Percentiles rank a stretch among this genome's conserved stretches.
These are phyloP conservation scores for Porcisia deanei DNA, from an alignment of 208 protist species.

Conservation along the genomic window DNA sequence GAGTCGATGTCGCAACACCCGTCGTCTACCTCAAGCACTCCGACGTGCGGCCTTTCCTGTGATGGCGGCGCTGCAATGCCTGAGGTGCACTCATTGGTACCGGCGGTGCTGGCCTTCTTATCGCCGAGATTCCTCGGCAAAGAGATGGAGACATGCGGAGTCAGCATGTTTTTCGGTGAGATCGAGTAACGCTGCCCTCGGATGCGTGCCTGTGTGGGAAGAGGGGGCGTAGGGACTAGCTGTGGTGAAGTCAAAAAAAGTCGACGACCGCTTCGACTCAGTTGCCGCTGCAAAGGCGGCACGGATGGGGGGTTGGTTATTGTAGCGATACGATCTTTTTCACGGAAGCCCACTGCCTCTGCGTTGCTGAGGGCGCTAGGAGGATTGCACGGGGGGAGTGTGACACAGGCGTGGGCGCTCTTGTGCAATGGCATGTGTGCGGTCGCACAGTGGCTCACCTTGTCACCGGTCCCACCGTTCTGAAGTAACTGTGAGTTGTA, in stretches of 20 bases:
- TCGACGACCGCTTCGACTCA: not conserved
- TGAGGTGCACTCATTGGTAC: not conserved
- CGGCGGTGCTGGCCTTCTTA: not conserved
- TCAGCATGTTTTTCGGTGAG: not conserved
- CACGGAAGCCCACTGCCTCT: not conserved
- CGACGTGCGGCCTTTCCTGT: not conserved
- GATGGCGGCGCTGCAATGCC: not conserved
- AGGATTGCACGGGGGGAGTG: not conserved
- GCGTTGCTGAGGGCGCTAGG: not conserved
- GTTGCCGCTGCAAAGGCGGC: not conserved
- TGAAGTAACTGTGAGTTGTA: not conserved
- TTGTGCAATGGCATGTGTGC: not conserved
- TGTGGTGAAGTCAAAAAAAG: not conserved
- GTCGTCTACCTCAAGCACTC: not conserved
- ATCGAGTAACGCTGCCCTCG: not conserved
- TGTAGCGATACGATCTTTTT: not conserved
- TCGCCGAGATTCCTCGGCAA: not conserved
- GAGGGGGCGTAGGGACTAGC: not conserved
- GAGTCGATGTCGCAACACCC: constrained; percentile 18
- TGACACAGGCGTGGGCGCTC: not conserved
- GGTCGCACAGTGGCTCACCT: too few relatives aligned
- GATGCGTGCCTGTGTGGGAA: not conserved
- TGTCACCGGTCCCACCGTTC: not conserved
- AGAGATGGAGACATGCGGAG: not conserved
- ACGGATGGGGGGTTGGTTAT: not conserved